Base-by-base conservation (phyloP, 345 rosid genomes). In the Eucalyptus lansdowneana region DNA sequence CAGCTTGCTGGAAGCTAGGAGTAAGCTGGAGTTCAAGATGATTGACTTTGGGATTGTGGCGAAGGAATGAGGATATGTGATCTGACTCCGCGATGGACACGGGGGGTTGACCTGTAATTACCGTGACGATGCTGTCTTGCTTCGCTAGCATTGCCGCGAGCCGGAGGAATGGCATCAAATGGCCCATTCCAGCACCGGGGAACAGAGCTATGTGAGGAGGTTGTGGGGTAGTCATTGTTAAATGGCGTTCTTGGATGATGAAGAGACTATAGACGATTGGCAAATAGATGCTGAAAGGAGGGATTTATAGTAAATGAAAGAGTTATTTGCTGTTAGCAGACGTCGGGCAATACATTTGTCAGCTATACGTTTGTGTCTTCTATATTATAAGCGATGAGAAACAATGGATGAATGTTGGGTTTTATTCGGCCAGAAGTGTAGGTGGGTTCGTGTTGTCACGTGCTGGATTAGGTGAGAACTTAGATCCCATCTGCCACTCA, bases 101-200 rank as follows among this genome's bases (percentile, higher is more conserved):
- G 76, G 90, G 89, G 4, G 94, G 91, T 42, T 67, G 76, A 44
- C 90, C 24, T 25, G 94, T 92, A 87, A 95, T 91, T 34, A 94
- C 80, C 34, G 94, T 95, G 87, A 95, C 89, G 19, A 14, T 85
- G 87, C 93, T 92, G 40, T 80, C 49, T 40, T 89, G 90, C 50
- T 86, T 65, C n/a, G 90, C 53, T 5, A 94, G 93, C 37, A 87
- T 37, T 7, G 95, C 89, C 10, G 94, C 94, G 2, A 94, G 91
- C 3, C 93, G 90, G 56, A 94, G 95, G 90, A 92, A 92, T 1
- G 95, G 95, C 22, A 86, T 93, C 50, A 92, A 85, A 67, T 94
- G 95, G 44, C 95, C 69, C 69, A 60, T 60, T 60, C 69, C 95
- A 16, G 93, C 92, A 22, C 90, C 88, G 9, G 94, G 93, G 49